These are phyloP conservation scores for Taphrina deformans DNA, from an alignment of 1,139 yeast genomes.

Conservation along the genomic window DNA sequence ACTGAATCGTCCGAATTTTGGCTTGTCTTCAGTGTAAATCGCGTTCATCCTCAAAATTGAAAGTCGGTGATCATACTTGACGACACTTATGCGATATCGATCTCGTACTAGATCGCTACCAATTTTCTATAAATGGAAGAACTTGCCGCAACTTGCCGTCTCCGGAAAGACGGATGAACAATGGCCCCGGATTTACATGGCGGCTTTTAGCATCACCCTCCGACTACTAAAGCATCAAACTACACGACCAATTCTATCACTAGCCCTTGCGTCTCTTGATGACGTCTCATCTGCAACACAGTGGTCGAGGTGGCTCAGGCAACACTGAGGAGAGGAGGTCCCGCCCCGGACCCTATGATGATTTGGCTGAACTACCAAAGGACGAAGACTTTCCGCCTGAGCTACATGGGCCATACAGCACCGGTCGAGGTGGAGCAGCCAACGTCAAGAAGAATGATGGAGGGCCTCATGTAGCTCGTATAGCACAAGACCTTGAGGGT, in stretches of 20 bases:
- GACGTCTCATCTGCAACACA: conserved; percentile 1
- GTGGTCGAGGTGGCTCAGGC: conserved; percentile 15
- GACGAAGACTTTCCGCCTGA: conserved; percentile 7
- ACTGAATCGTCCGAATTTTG: neutral
- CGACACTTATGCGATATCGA: neutral
- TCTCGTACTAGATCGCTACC: neutral
- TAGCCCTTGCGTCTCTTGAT: too few species aligned
- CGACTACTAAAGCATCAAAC: too few species aligned
- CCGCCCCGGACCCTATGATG: neutral
- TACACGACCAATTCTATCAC: too few species aligned
- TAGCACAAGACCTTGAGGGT: conserved; percentile 16
- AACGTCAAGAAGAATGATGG: conserved; percentile 17
- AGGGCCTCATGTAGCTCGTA: conserved; percentile 24
- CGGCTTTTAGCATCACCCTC: too few species aligned
- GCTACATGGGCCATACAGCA: conserved; percentile 10
- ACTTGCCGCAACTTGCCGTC: too few species aligned
- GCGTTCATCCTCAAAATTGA: neutral
- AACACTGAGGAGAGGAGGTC: conserved; percentile 1
- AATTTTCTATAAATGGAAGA: too few species aligned
- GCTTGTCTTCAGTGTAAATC: neutral
- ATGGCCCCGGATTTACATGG: neutral
- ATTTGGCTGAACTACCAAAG: neutral
- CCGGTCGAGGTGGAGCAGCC: conserved; percentile 26
- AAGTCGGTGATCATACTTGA: neutral
- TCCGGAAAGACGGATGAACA: neutral